These are phyloP conservation scores for Phoma sp. DNA, from an alignment of 2,329 filamentous ascomycete species.

Conservation along the genomic window DNA sequence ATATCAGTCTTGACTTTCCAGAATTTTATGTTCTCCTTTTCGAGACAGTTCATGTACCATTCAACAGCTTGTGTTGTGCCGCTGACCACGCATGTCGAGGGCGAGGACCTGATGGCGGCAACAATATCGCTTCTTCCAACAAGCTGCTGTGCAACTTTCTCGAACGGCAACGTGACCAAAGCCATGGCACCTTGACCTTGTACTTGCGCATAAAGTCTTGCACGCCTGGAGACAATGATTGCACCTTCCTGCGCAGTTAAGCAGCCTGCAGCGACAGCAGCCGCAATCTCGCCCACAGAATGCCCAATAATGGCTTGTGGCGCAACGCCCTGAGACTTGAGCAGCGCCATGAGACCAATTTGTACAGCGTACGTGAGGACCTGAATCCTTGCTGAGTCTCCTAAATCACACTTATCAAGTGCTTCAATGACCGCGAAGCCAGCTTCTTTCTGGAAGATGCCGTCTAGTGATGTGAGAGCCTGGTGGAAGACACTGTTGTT, in stretches of 20 bases:
- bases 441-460: conserved; percentile 23
- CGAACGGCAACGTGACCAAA: conserved; percentile 43
- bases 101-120: conserved; percentile 48
- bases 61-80: conserved; percentile 35
- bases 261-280: conserved; percentile 38
- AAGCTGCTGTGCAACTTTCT: conserved; percentile 34
- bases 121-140: conserved; percentile 31
- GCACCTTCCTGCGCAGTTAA: conserved; percentile 47
- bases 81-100: conserved; percentile 48
- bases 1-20: conserved; percentile 52
- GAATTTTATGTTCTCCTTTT: conserved; percentile 37
- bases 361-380: conserved; percentile 50
- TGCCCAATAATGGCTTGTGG: conserved; percentile 53
- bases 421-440: conserved; percentile 30
- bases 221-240: conserved; percentile 46
- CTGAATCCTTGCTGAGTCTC: conserved; percentile 40
- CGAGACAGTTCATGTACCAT: conserved; percentile 22
- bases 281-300: conserved; percentile 54
- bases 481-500: conserved; percentile 29
- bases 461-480: conserved; percentile 37
- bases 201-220: conserved; percentile 41
- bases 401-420: conserved; percentile 24
- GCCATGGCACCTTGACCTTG: conserved; percentile 44
- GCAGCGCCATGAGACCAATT: conserved; percentile 40
- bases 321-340: conserved; percentile 38